phyloP scores from a whole-genome alignment of 495 filamentous ascomycete genomes.

The Hyaloscypha bicolor region DNA sequence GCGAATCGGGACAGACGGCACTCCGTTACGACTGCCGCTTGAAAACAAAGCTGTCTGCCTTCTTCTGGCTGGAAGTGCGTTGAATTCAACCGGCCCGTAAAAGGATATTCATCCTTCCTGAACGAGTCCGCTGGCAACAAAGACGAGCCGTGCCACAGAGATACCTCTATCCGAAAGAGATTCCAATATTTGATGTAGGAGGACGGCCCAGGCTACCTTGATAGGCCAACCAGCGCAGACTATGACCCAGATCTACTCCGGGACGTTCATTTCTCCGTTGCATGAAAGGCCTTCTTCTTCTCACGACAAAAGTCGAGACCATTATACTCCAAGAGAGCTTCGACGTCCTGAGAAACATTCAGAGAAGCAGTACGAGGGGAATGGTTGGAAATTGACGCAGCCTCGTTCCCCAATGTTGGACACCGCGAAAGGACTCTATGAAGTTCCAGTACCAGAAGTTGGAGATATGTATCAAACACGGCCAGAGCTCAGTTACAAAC shows the following conservation, averaged over 20 bases:
- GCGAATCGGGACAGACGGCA: constrained; percentile 31
- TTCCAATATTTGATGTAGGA: constrained; percentile 22
- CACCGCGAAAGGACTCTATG: constrained; percentile 13
- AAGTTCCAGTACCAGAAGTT: constrained; percentile 15
- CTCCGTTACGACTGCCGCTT: constrained; percentile 31
- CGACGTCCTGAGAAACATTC: neutral
- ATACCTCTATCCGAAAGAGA: constrained; percentile 21
- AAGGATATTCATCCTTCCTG: constrained; percentile 18
- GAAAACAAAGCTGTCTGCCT: constrained; percentile 12
- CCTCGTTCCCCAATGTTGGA: constrained; percentile 30
- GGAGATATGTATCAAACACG: constrained; percentile 31
- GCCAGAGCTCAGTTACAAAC: constrained; percentile 23
- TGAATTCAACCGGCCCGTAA: constrained; percentile 28
- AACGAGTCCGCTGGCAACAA: constrained; percentile 18
- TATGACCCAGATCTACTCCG: constrained; percentile 36
- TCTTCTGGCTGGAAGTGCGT: constrained; percentile 19
- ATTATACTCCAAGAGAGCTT: constrained; percentile 11
- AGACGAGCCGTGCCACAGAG: constrained; percentile 28
- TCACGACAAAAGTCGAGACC: constrained; percentile 18
- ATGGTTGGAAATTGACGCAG: constrained; percentile 17
- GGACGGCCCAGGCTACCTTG: constrained; percentile 8
- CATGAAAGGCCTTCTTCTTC: constrained; percentile 22
- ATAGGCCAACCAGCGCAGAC: constrained; percentile 13
- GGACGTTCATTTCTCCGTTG: constrained; percentile 20
- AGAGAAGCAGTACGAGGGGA: constrained; percentile 6